A percentile compares a stretch with the other conserved stretches of the same genome.
These are phyloP conservation scores for Sporothrix schenckii DNA, from an alignment of 2,329 filamentous ascomycete species.

Conservation along the genomic window DNA sequence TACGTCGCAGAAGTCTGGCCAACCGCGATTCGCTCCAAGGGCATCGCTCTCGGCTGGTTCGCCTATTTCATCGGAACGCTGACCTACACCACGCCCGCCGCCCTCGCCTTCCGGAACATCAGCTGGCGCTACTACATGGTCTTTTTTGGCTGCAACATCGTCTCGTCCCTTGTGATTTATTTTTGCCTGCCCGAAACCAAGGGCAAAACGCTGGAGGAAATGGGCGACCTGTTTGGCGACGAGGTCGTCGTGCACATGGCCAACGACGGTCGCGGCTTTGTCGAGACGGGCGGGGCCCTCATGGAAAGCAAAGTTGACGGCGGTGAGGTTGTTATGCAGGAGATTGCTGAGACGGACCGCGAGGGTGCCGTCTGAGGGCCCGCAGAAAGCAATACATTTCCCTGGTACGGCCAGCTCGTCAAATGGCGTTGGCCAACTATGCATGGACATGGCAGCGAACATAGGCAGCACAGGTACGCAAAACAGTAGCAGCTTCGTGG, in stretches of 20 bases:
- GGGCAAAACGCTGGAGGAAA: conserved; percentile 34
- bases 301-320: conserved; percentile 12
- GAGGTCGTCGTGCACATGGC: conserved; percentile 29
- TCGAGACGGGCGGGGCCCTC: conserved; percentile 23
- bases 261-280: conserved; percentile 25
- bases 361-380: background rate
- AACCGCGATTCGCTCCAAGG: conserved; percentile 26
- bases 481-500: no score
- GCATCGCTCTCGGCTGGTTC: conserved; percentile 28
- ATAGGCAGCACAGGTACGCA: no score
- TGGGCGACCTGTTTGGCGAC: conserved; percentile 37
- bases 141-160: conserved; percentile 28
- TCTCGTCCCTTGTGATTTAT: conserved; percentile 23
- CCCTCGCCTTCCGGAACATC: conserved; percentile 26
- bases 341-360: background rate
- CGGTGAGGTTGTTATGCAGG: conserved; percentile 17
- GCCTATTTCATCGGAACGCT: conserved; percentile 25
- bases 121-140: conserved; percentile 34
- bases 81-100: conserved; percentile 27
- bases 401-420: no score
- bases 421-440: no score
- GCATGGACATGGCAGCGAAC: no score
- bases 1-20: conserved; percentile 31
- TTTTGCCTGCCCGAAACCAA: conserved; percentile 29
- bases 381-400: no score